A percentile compares a stretch with the other conserved stretches of the same genome.
Evolutionary conservation across 1,139 yeast species (phyloP).

Genomic region (Cylindricascospora bacillispora): DNA sequence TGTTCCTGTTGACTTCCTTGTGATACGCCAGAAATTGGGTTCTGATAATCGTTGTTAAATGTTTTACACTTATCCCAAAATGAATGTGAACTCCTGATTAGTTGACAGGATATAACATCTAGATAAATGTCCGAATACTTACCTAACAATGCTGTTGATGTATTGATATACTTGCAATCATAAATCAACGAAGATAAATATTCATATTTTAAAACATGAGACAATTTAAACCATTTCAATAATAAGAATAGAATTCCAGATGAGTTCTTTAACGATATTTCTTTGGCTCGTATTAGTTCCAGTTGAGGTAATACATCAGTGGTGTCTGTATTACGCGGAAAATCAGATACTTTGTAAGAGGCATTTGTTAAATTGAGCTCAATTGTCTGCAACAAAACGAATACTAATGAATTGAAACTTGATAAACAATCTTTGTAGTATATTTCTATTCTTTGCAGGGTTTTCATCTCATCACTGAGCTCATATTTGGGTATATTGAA

Average conservation of each 20-base stretch:
- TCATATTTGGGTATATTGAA: slow-evolving; percentile 4
- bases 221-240: slow-evolving; percentile 65
- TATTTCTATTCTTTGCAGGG: slow-evolving; percentile 42
- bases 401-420: slow-evolving; percentile 47
- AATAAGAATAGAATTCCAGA: slow-evolving; percentile 42
- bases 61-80: slow-evolving; percentile 31
- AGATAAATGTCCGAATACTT: slow-evolving; percentile 27
- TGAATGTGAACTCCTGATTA: slow-evolving; percentile 32
- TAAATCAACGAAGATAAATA: slow-evolving; percentile 58
- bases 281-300: slow-evolving; percentile 50
- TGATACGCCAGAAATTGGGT: background rate
- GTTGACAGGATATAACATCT: slow-evolving; percentile 30
- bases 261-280: slow-evolving; percentile 50
- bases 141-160: slow-evolving; percentile 29
- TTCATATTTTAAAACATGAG: slow-evolving; percentile 69
- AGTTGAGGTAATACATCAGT: slow-evolving; percentile 27
- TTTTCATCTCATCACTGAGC: slow-evolving; percentile 6
- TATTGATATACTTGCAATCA: slow-evolving; percentile 54
- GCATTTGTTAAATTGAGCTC: slow-evolving; percentile 32
- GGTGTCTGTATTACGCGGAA: slow-evolving; percentile 6
- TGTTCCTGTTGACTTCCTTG: slow-evolving; percentile 3
- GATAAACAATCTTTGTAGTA: slow-evolving; percentile 44
- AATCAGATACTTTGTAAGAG: slow-evolving; percentile 5
- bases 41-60: slow-evolving; percentile 9
- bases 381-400: slow-evolving; percentile 51